A percentile compares a stretch with the other conserved stretches of the same genome.
Conservation (phyloP, 2,329 filamentous ascomycete genomes). For the Blastomyces percursus region DNA sequence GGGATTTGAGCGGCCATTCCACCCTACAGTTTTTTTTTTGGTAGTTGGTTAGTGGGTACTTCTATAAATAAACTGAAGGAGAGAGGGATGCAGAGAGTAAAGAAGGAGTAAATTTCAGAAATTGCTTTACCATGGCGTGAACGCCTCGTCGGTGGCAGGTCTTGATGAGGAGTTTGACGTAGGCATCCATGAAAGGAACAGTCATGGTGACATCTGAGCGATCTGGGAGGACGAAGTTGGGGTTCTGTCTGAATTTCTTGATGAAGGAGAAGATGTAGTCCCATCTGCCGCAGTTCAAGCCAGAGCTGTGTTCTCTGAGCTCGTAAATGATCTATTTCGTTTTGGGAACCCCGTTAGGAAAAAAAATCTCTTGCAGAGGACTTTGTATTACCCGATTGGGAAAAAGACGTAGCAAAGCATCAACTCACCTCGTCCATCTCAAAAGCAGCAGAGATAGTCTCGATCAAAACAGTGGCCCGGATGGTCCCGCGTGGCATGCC, state of each 20-base stretch:
- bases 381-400: neutral
- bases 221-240: constrained; percentile 86
- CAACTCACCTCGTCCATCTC: constrained; percentile 87
- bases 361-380: neutral
- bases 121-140: constrained; percentile 66
- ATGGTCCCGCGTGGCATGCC: constrained; percentile 85
- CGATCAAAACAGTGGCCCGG: constrained; percentile 88
- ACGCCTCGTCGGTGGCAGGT: constrained; percentile 94
- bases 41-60: neutral
- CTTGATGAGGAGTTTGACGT: constrained; percentile 94
- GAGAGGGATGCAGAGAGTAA: too few relatives aligned
- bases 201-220: constrained; percentile 92
- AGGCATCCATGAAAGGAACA: constrained; percentile 94
- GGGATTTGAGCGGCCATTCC: constrained; percentile 99
- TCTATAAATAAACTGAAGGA: neutral
- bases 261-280: constrained; percentile 99
- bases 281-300: constrained; percentile 97
- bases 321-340: constrained; percentile 77
- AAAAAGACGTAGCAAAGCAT: neutral
- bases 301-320: constrained; percentile 88
- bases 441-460: constrained; percentile 94
- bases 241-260: constrained; percentile 97
- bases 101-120: neutral
- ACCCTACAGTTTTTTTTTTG: constrained; percentile 35
- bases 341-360: constrained; percentile 6